Evolutionary conservation across 148 eudicot species (phyloP), one percentile per base, ranked within the genome.

Genomic region (Rhododendron vialii): DNA sequence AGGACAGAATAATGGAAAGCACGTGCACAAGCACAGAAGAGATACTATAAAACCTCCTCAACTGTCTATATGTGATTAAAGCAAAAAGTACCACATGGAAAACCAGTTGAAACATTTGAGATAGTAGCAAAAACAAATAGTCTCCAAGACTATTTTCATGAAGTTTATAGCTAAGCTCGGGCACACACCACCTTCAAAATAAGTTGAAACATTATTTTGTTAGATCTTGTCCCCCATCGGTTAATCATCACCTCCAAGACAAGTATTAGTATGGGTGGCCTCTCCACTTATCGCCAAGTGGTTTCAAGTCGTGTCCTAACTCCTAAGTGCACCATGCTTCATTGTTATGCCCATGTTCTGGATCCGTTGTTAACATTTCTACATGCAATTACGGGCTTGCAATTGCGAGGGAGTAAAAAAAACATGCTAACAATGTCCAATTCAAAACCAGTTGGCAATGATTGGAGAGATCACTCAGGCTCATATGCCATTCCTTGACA

Each of bases 41-140:
- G 30, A 26, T n/a, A 67, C 26, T 1, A 47, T 67, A 8, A 45
- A 50, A 80, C 24, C n/a, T 69, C 28, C 28, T 35, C 63, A 71
- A 71, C 3, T 30, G 18, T 30, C 4, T 28, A 45, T 69, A 4
- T 13, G 17, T 12, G 22, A 22, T 1, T 7, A 65, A 41, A 65
- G 41, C 18, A 33, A 45, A 83, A 65, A 41, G 12, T 65, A 83
- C 20, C 36, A 26, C 20, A 45, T 20, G 38, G 30, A 69, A 69
- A 83, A 65, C 51, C 85, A 83, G 22, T 67, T 45, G 85, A 48
- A 83, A 47, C 57, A 59, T 36, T 38, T 36, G 51, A 38, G 69
- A 81, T 38, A 81, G 47, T 24, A 15, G 45, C 75, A 69, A 74
- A 17, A 74, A 74, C 77, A 35, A 36, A 14, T 33, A 74, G 36